These are phyloP conservation scores for Rubroboletus satanas DNA, from an alignment of 768 basidiomycete genomes.

Conservation along the genomic window DNA sequence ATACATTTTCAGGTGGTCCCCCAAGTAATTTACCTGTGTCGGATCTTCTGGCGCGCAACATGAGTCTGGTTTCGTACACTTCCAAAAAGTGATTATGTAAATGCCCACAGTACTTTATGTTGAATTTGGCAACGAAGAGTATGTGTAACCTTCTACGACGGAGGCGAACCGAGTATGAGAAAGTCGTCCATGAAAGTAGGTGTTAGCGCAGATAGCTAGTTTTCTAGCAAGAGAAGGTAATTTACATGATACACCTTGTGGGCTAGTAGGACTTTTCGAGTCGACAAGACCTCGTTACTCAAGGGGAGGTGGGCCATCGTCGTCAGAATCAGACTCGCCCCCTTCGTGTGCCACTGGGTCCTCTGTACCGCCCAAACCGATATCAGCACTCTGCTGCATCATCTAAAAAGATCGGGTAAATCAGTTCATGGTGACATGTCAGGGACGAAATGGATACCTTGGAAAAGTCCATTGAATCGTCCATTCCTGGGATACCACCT, in stretches of 20 bases:
- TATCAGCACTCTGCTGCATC: slow-evolving; percentile 37
- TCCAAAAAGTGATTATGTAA: not conserved
- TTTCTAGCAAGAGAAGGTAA: slow-evolving; percentile 6
- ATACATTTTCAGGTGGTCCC: not conserved
- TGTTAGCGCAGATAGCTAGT: not conserved
- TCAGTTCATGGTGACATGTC: slow-evolving; percentile 2
- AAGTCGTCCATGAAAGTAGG: not conserved
- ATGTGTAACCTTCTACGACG: not conserved
- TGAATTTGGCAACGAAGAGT: not conserved
- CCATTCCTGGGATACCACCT: slow-evolving; percentile 41
- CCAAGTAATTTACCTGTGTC: not conserved
- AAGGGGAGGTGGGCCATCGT: slow-evolving; percentile 77
- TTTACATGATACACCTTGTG: slow-evolving; percentile 17
- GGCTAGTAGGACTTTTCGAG: not conserved
- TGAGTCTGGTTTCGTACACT: not conserved
- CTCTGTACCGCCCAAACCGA: slow-evolving; percentile 14
- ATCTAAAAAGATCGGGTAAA: slow-evolving; percentile 28
- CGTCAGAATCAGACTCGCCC: slow-evolving; percentile 38
- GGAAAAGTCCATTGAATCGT: slow-evolving; percentile 56
- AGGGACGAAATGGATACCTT: slow-evolving; percentile 39
- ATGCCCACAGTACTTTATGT: too few species aligned
- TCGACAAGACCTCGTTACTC: slow-evolving; percentile 34
- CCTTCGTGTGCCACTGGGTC: not conserved
- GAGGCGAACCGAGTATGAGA: not conserved
- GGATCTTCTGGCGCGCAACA: not conserved